Evolutionary conservation across 768 basidiomycete genomes (phyloP).

Genomic region (Tricholoma saponaceum): DNA sequence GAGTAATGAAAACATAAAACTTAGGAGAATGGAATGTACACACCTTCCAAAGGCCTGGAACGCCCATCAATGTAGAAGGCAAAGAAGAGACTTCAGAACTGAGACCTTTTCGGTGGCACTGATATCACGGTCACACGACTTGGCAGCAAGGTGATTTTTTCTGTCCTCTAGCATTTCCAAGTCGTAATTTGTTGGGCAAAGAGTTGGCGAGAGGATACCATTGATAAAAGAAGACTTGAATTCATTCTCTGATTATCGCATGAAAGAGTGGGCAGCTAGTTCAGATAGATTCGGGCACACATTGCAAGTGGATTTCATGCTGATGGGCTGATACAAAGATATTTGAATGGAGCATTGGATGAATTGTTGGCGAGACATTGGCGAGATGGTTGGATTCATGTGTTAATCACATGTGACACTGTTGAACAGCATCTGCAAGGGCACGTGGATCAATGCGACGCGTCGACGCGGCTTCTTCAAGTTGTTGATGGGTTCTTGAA

Average conservation of each 20-base stretch:
- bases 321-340: background rate
- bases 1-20: too few relatives aligned
- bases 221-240: background rate
- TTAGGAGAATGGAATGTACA: too few relatives aligned
- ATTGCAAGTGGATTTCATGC: background rate
- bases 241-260: background rate
- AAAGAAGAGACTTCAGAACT: background rate
- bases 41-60: background rate
- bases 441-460: too few relatives aligned
- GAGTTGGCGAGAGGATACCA: background rate
- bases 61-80: background rate
- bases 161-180: too few relatives aligned
- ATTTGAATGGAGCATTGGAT: background rate
- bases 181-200: background rate
- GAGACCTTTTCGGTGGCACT: too few relatives aligned
- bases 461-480: too few relatives aligned
- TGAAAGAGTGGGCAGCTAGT: background rate
- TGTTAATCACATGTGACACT: background rate
- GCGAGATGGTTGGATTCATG: too few relatives aligned
- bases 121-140: too few relatives aligned
- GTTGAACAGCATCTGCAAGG: background rate
- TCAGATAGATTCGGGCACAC: background rate
- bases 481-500: too few relatives aligned
- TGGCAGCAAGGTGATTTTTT: background rate
- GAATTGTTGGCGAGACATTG: background rate